phyloP scores from a whole-genome alignment of 371 early-diverging fungal genomes.

The Zopfochytrium polystomum region DNA sequence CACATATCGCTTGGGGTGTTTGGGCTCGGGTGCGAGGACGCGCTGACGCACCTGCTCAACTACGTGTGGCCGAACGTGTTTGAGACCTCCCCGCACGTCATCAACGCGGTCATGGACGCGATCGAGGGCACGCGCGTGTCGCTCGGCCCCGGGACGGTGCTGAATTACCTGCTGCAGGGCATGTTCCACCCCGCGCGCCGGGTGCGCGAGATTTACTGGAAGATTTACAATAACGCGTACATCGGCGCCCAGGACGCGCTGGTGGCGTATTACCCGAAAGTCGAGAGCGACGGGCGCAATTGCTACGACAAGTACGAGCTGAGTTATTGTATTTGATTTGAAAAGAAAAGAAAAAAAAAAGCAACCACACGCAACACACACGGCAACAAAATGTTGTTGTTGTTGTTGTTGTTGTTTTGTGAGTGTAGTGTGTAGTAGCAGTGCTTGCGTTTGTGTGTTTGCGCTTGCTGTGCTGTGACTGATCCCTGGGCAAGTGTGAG shows the following conservation, averaged over 20 bases:
- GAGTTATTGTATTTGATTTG: not conserved
- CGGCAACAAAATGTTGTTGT: too few species aligned
- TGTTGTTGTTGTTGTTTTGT: too few species aligned
- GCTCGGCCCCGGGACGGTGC: slow-evolving; percentile 78
- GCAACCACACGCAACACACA: too few species aligned
- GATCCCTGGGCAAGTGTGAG: too few species aligned
- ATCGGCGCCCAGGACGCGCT: slow-evolving; percentile 90
- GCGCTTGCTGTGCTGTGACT: too few species aligned
- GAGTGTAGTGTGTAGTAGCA: too few species aligned
- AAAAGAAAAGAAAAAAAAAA: too few species aligned
- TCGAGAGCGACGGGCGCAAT: slow-evolving; percentile 78
- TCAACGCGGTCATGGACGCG: slow-evolving; percentile 94
- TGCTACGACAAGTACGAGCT: slow-evolving; percentile 28
- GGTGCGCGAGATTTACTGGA: slow-evolving; percentile 96
- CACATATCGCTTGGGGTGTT: slow-evolving; percentile 89
- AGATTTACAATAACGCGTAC: slow-evolving; percentile 92
- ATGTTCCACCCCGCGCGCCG: slow-evolving; percentile 96
- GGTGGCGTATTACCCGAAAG: slow-evolving; percentile 84
- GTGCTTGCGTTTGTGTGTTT: too few species aligned
- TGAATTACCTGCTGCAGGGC: slow-evolving; percentile 90
- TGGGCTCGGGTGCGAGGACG: slow-evolving; percentile 91
- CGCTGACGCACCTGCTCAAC: slow-evolving; percentile 90
- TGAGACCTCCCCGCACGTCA: slow-evolving; percentile 91
- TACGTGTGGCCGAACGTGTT: slow-evolving; percentile 98
- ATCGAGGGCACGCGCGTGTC: slow-evolving; percentile 91